These are phyloP conservation scores for Tricholoma matsutake DNA, from an alignment of 768 basidiomycete species.

Conservation along the genomic window DNA sequence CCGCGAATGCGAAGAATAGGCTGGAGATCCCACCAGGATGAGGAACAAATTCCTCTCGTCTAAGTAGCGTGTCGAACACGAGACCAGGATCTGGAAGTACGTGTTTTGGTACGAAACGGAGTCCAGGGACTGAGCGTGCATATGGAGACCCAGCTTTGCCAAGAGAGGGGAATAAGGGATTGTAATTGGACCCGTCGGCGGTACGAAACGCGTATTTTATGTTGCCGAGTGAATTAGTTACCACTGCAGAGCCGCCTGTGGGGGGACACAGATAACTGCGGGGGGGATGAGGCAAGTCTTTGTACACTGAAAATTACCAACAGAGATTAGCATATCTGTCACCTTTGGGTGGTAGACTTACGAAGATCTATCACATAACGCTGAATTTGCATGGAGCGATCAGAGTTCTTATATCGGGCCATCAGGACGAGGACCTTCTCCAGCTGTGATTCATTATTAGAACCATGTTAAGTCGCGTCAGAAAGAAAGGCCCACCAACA, in stretches of 20 bases:
- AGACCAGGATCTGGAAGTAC: conserved; percentile 62
- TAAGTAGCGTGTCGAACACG: conserved; percentile 70
- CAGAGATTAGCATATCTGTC: conserved; percentile 6
- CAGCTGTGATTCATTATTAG: conserved; percentile 40
- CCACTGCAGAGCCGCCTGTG: not conserved
- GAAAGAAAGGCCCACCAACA: conserved; percentile 43
- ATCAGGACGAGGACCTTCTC: conserved; percentile 60
- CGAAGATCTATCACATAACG: conserved; percentile 50
- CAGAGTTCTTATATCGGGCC: conserved; percentile 42
- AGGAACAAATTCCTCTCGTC: conserved; percentile 42
- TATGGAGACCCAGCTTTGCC: conserved; percentile 65
- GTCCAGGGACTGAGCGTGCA: conserved; percentile 61
- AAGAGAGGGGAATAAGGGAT: conserved; percentile 48
- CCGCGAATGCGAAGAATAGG: conserved; percentile 77
- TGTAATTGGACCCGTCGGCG: conserved; percentile 62
- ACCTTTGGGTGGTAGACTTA: conserved; percentile 32
- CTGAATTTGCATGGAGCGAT: conserved; percentile 40
- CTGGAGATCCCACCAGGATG: conserved; percentile 72
- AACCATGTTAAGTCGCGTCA: not conserved
- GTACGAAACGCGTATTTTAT: conserved; percentile 52
- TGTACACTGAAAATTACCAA: conserved; percentile 51
- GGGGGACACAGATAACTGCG: conserved; percentile 41
- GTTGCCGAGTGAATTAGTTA: conserved; percentile 5
- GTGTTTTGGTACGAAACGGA: conserved; percentile 36
- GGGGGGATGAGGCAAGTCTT: conserved; percentile 79